Conservation (phyloP, 2,329 filamentous ascomycete species). For the Arthroderma uncinatum region DNA sequence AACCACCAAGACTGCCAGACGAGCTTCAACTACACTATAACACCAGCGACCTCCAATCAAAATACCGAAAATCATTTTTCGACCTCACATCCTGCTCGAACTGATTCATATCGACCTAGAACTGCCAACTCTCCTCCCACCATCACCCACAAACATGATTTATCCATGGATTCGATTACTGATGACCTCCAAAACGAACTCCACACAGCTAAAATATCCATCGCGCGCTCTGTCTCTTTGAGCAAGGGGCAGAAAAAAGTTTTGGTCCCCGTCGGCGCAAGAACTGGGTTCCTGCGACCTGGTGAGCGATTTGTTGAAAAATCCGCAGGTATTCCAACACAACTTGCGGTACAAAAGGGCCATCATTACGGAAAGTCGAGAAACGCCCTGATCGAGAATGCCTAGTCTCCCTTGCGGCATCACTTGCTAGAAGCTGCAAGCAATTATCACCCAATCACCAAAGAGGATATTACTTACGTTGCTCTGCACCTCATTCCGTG, state of each 20-base stretch:
- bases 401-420: background rate
- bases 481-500: background rate
- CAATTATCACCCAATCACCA: background rate
- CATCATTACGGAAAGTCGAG: conserved; percentile 14
- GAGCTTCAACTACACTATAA: background rate
- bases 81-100: background rate
- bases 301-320: conserved; percentile 24
- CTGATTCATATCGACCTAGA: background rate
- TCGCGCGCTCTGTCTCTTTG: conserved; percentile 31
- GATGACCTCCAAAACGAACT: conserved; percentile 8
- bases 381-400: conserved; percentile 16
- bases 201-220: conserved; percentile 26
- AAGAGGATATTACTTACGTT: background rate
- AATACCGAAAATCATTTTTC: background rate
- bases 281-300: conserved; percentile 17
- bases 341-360: conserved; percentile 22
- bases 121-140: background rate
- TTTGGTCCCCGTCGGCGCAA: conserved; percentile 26
- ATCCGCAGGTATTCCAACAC: conserved; percentile 18
- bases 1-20: background rate
- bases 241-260: conserved; percentile 26
- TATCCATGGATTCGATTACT: conserved; percentile 11
- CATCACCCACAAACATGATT: conserved; percentile 7
- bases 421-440: too few species aligned
- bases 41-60: background rate